Base-by-base conservation (phyloP, 306 rosid genomes). In the Quercus glauca region DNA sequence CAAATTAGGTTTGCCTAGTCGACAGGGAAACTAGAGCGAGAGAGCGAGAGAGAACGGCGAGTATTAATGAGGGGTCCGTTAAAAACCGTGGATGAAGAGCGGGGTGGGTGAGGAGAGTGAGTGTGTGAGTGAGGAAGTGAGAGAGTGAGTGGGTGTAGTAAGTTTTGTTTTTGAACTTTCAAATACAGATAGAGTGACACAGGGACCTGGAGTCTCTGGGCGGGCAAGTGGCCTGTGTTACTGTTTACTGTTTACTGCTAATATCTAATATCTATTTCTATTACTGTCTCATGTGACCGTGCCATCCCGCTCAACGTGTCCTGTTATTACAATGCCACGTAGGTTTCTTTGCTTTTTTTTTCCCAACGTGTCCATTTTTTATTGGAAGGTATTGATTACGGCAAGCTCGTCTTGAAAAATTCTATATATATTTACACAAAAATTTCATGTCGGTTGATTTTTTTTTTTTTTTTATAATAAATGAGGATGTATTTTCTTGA, bases 141-240 rank as follows among this genome's bases (percentile, higher is more conserved):
- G 78, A n/a, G 84, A 17, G 87, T 11, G 79, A 37, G 78, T 8
- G 69, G 18, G 78, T 73, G 3, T 8, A 41, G 43, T 35, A 5
- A 6, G 45, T 67, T 75, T 61, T 12, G 11, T 83, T 78, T 91
- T 91, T 91, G 91, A 87, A 91, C 89, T 58, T 91, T 91, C 91
- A 88, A 91, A 89, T 76, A 82, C 63, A 69, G 63, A 79, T 53
- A 71, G 19, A 49, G 4, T 59, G 83, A 26, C 77, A 84, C 63
- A 77, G 69, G 1, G 28, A 26, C 45, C 21, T 76, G 23, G 75
- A 45, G 17, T 6, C 76, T 25, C 71, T 72, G 82, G 74, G 91
- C 94, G 87, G 84, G 89, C 88, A 77, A 77, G 71, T n/a, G 71
- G 73, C 4, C 20, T 26, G 41, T 17, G 35, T 61, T 61, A 26